A percentile compares a stretch with the other conserved stretches of the same genome.
Evolutionary conservation across 2,329 filamentous ascomycete species (phyloP).

Genomic region (Clarireedia monteithiana): DNA sequence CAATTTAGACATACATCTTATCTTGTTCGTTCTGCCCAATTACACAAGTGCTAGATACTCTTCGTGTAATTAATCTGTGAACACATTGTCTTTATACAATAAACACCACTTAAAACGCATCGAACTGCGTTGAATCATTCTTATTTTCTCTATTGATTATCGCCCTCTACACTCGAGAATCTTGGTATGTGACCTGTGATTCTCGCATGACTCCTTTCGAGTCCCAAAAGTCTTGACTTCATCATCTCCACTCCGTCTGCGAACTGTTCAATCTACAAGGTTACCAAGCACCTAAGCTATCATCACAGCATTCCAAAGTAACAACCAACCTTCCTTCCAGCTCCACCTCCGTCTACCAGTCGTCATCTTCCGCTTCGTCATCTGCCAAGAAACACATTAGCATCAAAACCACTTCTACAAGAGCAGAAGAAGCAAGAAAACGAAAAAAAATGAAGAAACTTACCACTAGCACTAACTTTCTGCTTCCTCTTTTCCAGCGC

Average conservation of each 20-base stretch:
- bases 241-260: not conserved
- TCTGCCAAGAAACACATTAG: constrained; percentile 38
- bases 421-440: constrained; percentile 21
- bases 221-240: not conserved
- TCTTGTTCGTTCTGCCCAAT: not conserved
- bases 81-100: no score
- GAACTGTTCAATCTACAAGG: not conserved
- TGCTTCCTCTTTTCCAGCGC: constrained; percentile 78
- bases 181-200: no score
- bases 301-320: not conserved
- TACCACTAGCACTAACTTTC: constrained; percentile 92
- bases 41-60: not conserved
- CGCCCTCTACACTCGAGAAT: not conserved
- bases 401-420: constrained; percentile 13
- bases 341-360: constrained; percentile 44
- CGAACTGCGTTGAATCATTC: no score
- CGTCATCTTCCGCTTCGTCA: constrained; percentile 70
- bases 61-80: not conserved
- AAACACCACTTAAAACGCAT: no score
- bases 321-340: not conserved
- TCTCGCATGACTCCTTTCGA: no score
- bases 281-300: not conserved
- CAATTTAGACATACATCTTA: not conserved
- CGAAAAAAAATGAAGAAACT: constrained; percentile 35
- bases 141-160: no score